Base-by-base conservation (phyloP, 768 basidiomycete species). In the Lactifluus echinatus region DNA sequence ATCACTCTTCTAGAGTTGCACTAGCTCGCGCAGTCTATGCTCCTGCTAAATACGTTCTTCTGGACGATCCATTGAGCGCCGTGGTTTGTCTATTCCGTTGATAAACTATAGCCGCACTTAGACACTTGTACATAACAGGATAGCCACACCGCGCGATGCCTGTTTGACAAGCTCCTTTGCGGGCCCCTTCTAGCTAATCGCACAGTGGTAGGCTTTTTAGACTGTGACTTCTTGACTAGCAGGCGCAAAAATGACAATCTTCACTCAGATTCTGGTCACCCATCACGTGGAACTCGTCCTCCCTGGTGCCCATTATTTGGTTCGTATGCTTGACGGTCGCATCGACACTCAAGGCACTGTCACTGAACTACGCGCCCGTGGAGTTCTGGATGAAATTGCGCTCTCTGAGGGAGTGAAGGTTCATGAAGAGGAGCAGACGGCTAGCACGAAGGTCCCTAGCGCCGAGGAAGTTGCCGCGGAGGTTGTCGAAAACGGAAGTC, bases 261-360 rank as follows among this genome's bases (percentile, higher is more conserved):
- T 33, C 62, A 48, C 28, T 1, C 11, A 83, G 83, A 72, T 85
- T 39, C 74, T 86, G 4, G 89, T 93, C 34, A 89, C 89, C 0
- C 90, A 93, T 60, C 89, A 92, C 65, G 83, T 92, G 26, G 87
- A 91, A 49, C 78, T 93, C 1, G 83, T 92, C 17, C 78, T 90
- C 7, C 84, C 89, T 0, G 83, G 81, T 0, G 80, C 86, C 0
- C 66, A 83, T 63, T 89, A 89, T 64, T 71, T 92, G 2, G 76
- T 91, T 7, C 81, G 87, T 26, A 84, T 92, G 79, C 75, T 89
- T 2, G 89, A 91, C 65, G 90, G 89, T 2, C 81, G 88, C 14
- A 82, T 91, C 50, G 88, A 90, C 64, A 77, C 79, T 1, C 81
- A 88, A 65, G 90, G 90, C 6, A 79, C 78, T 0, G 73, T 87